Evolutionary conservation across 257 asterid genomes (phyloP), one percentile per base, ranked within the genome.

Genomic region (Solanum pennellii): DNA sequence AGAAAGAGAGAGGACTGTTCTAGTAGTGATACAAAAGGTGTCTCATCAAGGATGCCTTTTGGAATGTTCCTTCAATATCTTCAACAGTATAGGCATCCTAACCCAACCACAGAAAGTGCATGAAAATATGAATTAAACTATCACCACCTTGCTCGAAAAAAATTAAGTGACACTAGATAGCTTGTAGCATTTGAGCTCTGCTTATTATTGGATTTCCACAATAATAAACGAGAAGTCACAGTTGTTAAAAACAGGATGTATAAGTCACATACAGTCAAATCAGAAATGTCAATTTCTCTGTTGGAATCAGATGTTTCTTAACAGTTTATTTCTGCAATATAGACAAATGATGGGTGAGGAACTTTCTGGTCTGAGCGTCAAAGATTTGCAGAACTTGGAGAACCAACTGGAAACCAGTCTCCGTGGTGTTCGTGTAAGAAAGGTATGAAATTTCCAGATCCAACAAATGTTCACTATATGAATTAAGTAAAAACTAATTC

Each of bases 281-380:
- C 39, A 35, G 0, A 35, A 35, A 11, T 44, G 37, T 80, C 42
- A 80, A 47, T 29, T 80, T 45, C 21, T 47, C 84, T 29, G 44
- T 80, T 80, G 29, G n/a, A 47, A 37, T 80, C 11, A 15, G 68
- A 16, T 80, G 68, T 80, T 29, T 45, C 20, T 49, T 29, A 31
- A 82, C 68, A 31, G 29, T 49, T 82, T 29, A 29, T 82, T 47
- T 31, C 27, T 49, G 85, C 85, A 82, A 85, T 31, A 87, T 91
- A 95, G 97, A 92, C 92, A 91, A 89, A 89, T 95, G 92, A 92
- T 91, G 94, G 98, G 97, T 15, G 95, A 94, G 89, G 94, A 93
- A 83, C 95, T 95, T 90, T 90, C 93, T 85, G 92, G 94, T 89
- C 88, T 95, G 83, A 88, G 86, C 85, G 91, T 94, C 66, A 91